Base-by-base conservation (phyloP, 768 basidiomycete species). In the Phaeolepiota aurea region DNA sequence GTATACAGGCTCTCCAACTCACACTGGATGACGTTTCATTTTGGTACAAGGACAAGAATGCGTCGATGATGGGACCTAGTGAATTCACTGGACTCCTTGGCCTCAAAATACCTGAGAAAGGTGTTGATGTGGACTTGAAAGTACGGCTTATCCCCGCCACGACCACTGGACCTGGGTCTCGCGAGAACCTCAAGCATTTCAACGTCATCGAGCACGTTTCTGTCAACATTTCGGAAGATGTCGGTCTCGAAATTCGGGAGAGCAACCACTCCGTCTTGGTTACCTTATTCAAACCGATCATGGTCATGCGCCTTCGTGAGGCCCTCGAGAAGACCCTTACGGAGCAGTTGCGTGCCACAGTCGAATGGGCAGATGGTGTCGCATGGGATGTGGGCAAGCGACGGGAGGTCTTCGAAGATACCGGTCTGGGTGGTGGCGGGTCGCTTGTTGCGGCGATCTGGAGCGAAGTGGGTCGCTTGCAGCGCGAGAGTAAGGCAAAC, bases 71-170 rank as follows among this genome's bases (percentile, higher is more conserved):
- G 32, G 69, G 74, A 0, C 79, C 79, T 0, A 59, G 58, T 37
- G 72, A 79, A 38, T 76, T 74, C 55, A 77, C 71, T 1, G 84
- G 84, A 0, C 63, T 84, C 22, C 61, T 84, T 34, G 73, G 68
- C 28, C 68, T 86, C 42, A 69, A 61, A 9, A 68, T 87, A 5
- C 83, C 84, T 0, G 68, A 71, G 2, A 72, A 82, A 44, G 84
- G 82, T 20, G 58, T 87, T 48, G 78, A 84, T 44, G 52, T 87
- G 25, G 82, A 85, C 55, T 52, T 86, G 44, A 79, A 79, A 48
- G 55, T 86, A 10, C 72, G 78, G 14, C 59, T 80, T 34, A 76
- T 86, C 37, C 77, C 83, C 0, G 68, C 66, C 13, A 69, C 69
- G 0, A 51, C 59, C 2, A 57, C 56, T 3, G 72, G 76, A 7